Conservation (phyloP, 148 eudicot genomes). For the Chenopodium suecicum region DNA sequence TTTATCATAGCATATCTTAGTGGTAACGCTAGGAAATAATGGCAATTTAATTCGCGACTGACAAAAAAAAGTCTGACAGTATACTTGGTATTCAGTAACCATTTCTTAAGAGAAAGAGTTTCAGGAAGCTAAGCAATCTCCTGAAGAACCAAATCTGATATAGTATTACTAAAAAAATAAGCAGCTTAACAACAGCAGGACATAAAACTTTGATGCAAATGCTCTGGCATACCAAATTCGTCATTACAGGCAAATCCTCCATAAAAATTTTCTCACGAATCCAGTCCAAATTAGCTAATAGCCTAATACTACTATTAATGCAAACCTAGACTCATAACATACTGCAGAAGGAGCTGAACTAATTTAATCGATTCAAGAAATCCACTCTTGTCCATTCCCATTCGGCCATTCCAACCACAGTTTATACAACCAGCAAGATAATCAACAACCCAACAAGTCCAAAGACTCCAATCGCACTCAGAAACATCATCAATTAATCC, state of each 20-base stretch:
- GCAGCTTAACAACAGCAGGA: too few species aligned
- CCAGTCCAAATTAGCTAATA: background rate
- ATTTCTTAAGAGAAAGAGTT: background rate
- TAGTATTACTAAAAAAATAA: background rate
- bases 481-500: background rate
- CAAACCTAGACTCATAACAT: background rate
- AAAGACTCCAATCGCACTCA: background rate
- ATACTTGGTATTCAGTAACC: background rate
- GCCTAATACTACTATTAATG: background rate
- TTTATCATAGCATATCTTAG: too few species aligned
- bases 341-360: background rate
- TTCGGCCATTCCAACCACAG: background rate
- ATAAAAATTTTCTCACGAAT: too few species aligned
- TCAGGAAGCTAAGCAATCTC: background rate
- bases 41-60: background rate
- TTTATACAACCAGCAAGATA: background rate
- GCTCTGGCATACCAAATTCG: too few species aligned
- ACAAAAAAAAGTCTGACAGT: background rate
- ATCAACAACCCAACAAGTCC: background rate
- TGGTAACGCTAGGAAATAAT: too few species aligned
- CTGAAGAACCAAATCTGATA: background rate
- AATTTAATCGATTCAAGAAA: background rate
- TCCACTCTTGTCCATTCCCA: background rate
- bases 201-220: background rate
- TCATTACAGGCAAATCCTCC: too few species aligned